These are phyloP conservation scores for Lojkania enalia DNA, from an alignment of 2,329 filamentous ascomycete species.

Conservation along the genomic window DNA sequence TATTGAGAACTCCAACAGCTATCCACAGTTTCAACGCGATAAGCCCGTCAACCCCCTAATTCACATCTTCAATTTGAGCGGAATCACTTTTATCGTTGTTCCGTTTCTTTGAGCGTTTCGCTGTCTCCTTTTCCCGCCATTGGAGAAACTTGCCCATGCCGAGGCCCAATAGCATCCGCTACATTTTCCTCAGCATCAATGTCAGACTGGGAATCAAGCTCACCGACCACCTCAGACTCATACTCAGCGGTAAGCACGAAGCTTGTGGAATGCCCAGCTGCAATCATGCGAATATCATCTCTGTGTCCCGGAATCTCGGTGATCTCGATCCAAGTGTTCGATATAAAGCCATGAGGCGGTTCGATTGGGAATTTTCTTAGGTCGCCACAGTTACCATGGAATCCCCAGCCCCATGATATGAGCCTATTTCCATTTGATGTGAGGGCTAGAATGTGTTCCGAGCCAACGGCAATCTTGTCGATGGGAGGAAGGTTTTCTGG, in stretches of 20 bases:
- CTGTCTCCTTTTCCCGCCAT: too few species aligned
- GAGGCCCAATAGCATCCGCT: too few species aligned
- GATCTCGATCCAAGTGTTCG: constrained; percentile 7
- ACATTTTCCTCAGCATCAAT: too few species aligned
- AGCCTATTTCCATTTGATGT: constrained; percentile 64
- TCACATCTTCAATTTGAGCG: too few species aligned
- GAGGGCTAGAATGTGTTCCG: constrained; percentile 83
- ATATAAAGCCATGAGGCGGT: background rate
- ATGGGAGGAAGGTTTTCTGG: constrained; percentile 64
- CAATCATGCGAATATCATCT: constrained; percentile 1
- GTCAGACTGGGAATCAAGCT: too few species aligned
- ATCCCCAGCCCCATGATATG: constrained; percentile 92
- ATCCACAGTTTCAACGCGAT: too few species aligned
- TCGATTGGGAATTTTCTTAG: constrained; percentile 1
- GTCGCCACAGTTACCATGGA: constrained; percentile 90
- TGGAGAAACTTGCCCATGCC: too few species aligned
- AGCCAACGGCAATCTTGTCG: constrained; percentile 74
- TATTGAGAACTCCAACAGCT: too few species aligned
- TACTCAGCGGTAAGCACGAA: too few species aligned
- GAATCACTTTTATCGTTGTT: too few species aligned
- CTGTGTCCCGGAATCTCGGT: constrained; percentile 4
- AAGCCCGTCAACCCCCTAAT: too few species aligned
- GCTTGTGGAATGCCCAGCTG: constrained; percentile 7
- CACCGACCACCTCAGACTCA: background rate
- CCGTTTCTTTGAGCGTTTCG: too few species aligned